These are phyloP conservation scores for Exutisphaerella laricina DNA, from an alignment of 2,329 filamentous ascomycete species.

Conservation along the genomic window DNA sequence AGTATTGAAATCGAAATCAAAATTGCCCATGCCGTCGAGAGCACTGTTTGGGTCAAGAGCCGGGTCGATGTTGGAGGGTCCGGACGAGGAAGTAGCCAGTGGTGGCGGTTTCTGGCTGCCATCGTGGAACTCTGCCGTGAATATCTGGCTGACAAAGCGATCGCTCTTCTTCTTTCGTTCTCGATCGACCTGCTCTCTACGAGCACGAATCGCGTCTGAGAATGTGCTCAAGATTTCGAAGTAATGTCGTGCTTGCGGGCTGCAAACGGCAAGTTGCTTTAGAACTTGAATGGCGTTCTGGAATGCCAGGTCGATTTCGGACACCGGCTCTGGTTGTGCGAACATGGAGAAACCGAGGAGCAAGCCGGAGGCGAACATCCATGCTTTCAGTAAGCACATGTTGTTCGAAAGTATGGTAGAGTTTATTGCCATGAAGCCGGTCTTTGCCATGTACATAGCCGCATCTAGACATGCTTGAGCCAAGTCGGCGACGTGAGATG, in stretches of 20 bases:
- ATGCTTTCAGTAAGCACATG: conserved; percentile 54
- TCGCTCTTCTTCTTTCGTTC: conserved; percentile 20
- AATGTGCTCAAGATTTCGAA: conserved; percentile 47
- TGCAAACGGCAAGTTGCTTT: conserved; percentile 43
- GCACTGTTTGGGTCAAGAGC: neutral
- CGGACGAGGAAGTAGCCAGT: conserved; percentile 2
- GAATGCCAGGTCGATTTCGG: conserved; percentile 48
- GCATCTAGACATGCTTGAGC: conserved; percentile 53
- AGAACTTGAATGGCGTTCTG: conserved; percentile 48
- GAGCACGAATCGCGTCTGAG: conserved; percentile 17
- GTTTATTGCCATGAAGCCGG: conserved; percentile 42
- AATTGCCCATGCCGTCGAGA: neutral
- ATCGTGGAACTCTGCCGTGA: conserved; percentile 20
- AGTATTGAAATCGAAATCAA: conserved; percentile 6
- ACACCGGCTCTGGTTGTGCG: conserved; percentile 42
- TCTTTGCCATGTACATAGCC: conserved; percentile 51
- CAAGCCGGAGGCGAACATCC: conserved; percentile 52
- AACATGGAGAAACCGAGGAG: conserved; percentile 55
- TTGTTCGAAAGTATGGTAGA: conserved; percentile 43
- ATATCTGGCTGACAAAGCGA: conserved; percentile 21
- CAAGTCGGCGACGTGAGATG: conserved; percentile 32
- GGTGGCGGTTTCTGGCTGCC: neutral
- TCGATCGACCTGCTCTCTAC: conserved; percentile 15
- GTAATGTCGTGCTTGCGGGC: conserved; percentile 54
- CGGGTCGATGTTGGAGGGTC: conserved; percentile 3